phyloP scores from a whole-genome alignment of 2,329 filamentous ascomycete species.

The Fusarium sp. region DNA sequence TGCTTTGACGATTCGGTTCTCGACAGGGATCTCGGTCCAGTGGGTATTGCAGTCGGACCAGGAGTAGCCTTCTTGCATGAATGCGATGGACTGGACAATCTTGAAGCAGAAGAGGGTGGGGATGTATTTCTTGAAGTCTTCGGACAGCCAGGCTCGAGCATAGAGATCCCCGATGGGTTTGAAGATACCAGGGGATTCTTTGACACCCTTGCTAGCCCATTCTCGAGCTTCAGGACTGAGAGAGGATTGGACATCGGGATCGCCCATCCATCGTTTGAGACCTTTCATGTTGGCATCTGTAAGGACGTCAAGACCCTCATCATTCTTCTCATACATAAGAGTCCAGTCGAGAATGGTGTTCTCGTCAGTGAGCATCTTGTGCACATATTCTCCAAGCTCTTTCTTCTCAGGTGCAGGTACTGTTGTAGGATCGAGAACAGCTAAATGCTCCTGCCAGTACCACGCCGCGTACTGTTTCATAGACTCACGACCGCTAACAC shows the following conservation, averaged over 20 bases:
- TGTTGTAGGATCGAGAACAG: slow-evolving; percentile 44
- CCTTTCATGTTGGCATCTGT: slow-evolving; percentile 52
- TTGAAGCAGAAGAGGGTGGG: slow-evolving; percentile 55
- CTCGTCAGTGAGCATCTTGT: slow-evolving; percentile 52
- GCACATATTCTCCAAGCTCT: slow-evolving; percentile 47
- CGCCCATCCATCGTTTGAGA: slow-evolving; percentile 50
- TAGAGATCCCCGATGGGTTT: slow-evolving; percentile 53
- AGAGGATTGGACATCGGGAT: slow-evolving; percentile 45
- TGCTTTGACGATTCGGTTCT: slow-evolving; percentile 49
- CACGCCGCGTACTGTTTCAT: slow-evolving; percentile 54
- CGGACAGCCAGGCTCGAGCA: slow-evolving; percentile 51
- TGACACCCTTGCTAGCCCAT: slow-evolving; percentile 45
- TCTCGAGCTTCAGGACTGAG: slow-evolving; percentile 43
- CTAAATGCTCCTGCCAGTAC: slow-evolving; percentile 58
- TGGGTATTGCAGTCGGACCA: slow-evolving; percentile 50
- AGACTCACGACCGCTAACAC: slow-evolving; percentile 40
- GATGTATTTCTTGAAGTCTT: slow-evolving; percentile 49
- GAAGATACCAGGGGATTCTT: slow-evolving; percentile 46
- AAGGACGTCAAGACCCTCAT: slow-evolving; percentile 55
- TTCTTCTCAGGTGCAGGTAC: slow-evolving; percentile 46
- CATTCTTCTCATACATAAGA: slow-evolving; percentile 51
- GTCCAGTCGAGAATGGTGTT: slow-evolving; percentile 53
- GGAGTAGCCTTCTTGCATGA: slow-evolving; percentile 50
- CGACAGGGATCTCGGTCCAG: slow-evolving; percentile 50
- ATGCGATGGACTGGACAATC: slow-evolving; percentile 54